Base-by-base conservation (phyloP, 2,329 filamentous ascomycete genomes). In the Bipolaris cookei region DNA sequence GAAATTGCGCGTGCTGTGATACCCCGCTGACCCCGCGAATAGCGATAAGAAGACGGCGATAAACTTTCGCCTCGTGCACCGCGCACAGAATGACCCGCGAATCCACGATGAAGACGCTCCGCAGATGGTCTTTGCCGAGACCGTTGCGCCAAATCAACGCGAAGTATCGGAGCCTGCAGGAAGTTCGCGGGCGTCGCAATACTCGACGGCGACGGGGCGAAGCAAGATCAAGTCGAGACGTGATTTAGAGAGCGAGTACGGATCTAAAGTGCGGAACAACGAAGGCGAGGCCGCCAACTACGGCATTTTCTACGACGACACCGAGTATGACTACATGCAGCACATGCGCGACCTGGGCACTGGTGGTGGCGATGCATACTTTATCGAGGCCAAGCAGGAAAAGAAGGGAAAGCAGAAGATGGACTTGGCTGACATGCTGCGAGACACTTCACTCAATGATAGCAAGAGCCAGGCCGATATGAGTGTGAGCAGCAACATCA, bases 291-390 rank as follows among this genome's bases (percentile, higher is more conserved):
- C 96, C 7, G 95, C 96, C 65, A 91, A 90, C 75, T 87, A 97
- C 78, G 95, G 95, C 63, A 86, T 99, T 63, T 99, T 90, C 82
- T 99, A 85, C 77, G 96, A 99, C 78, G 95, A 99, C 78, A 90
- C 91, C 63, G 86, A 91, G 72, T 99, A 99, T 79, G 95, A 99
- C 78, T 99, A 99, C 80, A 99, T 99, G 95, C 95, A 99, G 78
- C 95, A 99, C 78, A 82, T 99, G 83, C 90, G 92, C 53, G 95
- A 98, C 68, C 80, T 99, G 41, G 91, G 82, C 3, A 72, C 72
- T 2, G 79, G 85, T 5, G 78, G 76, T 4, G 90, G 90, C 28
- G 89, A 92, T 53, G 86, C 89, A 28, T 88, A 93, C 45, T 98
- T 96, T 72, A 84, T 99, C 37, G 92, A 97, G 61, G 85, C 85